These are phyloP conservation scores for Boletus patriciae DNA, from an alignment of 768 basidiomycete species.

Conservation along the genomic window DNA sequence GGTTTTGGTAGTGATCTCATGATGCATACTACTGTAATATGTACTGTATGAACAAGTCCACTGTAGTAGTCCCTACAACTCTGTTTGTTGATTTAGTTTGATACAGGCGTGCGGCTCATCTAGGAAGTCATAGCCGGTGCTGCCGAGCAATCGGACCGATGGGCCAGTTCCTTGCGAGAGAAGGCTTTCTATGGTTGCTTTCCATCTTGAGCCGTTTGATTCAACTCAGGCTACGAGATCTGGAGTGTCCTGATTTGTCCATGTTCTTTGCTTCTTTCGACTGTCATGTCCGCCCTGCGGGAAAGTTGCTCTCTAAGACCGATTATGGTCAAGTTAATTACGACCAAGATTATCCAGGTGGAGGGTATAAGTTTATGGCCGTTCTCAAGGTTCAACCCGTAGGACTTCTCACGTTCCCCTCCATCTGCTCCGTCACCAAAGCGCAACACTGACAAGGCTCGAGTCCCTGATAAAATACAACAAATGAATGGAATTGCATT, in stretches of 20 bases:
- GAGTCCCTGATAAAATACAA: constrained; percentile 12
- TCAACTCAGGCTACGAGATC: too few species aligned
- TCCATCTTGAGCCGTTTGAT: neutral
- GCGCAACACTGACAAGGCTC: constrained; percentile 7
- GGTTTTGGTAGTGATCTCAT: too few species aligned
- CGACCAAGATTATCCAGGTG: neutral
- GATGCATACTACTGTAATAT: too few species aligned
- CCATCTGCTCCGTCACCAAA: constrained; percentile 13
- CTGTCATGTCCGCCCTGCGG: neutral
- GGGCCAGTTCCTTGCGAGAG: neutral
- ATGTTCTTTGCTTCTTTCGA: neutral
- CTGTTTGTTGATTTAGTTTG: neutral
- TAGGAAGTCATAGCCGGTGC: neutral
- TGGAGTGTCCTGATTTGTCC: neutral
- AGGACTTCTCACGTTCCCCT: constrained; percentile 21
- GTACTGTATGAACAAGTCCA: too few species aligned
- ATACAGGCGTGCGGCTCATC: neutral
- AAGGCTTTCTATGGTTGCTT: neutral
- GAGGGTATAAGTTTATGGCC: constrained; percentile 14
- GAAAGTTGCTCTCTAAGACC: neutral
- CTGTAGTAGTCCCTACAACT: neutral
- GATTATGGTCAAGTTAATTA: constrained; percentile 14
- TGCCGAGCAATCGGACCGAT: neutral
- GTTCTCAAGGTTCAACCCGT: neutral
- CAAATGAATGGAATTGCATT: constrained; percentile 11